Evolutionary conservation across 2,329 filamentous ascomycete species (phyloP).

Genomic region (Penicillium expansum): DNA sequence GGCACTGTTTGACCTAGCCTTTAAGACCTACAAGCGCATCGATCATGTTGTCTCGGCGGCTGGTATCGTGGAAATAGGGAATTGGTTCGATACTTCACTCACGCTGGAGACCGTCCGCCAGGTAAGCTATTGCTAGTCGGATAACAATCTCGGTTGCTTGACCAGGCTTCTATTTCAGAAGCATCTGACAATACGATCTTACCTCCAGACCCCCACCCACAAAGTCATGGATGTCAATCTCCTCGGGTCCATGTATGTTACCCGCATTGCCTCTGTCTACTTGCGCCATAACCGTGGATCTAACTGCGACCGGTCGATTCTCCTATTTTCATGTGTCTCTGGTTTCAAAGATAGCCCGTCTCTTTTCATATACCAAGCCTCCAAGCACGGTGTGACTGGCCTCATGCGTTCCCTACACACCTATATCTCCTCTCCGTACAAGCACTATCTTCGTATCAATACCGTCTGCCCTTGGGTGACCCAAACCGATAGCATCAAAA

Average conservation of each 20-base stretch:
- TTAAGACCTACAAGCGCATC: conserved; percentile 45
- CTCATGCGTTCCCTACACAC: conserved; percentile 48
- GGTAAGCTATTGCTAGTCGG: conserved; percentile 22
- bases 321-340: conserved; percentile 47
- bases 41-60: conserved; percentile 52
- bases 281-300: conserved; percentile 42
- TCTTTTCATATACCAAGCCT: conserved; percentile 48
- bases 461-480: conserved; percentile 49
- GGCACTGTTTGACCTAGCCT: conserved; percentile 48
- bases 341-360: conserved; percentile 51
- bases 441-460: conserved; percentile 45
- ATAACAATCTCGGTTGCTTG: background rate
- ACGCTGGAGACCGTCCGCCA: conserved; percentile 45
- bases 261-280: conserved; percentile 51
- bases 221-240: conserved; percentile 51
- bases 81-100: conserved; percentile 48
- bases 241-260: conserved; percentile 48
- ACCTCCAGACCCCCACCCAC: conserved; percentile 31
- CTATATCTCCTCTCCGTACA: conserved; percentile 33
- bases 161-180: no score
- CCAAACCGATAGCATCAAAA: conserved; percentile 37
- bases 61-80: conserved; percentile 45
- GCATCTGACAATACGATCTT: background rate
- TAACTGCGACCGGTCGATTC: conserved; percentile 42
- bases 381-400: conserved; percentile 53